Evolutionary conservation across 352 stramenopile species (phyloP).

Genomic region (Phytophthora melonis): DNA sequence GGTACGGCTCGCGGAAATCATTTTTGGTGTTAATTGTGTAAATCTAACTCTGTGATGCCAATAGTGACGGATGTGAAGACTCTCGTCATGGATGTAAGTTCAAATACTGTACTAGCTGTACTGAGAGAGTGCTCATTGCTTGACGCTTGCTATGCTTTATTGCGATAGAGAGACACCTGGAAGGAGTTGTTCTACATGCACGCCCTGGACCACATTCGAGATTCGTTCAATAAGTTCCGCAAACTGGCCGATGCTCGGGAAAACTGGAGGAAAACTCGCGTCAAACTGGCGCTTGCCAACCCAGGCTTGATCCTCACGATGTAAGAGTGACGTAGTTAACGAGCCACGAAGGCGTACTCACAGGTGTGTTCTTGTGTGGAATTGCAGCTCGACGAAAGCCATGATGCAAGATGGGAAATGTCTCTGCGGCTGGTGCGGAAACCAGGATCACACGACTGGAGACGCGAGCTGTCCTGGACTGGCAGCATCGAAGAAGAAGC

Average conservation of each 20-base stretch:
- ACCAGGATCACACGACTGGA: slow-evolving; percentile 75
- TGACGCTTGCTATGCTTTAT: background rate
- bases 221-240: slow-evolving; percentile 64
- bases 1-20: slow-evolving; percentile 19
- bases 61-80: slow-evolving; percentile 81
- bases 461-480: slow-evolving; percentile 53
- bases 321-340: slow-evolving; percentile 34
- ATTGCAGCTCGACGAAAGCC: slow-evolving; percentile 69
- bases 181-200: slow-evolving; percentile 84
- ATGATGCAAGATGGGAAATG: slow-evolving; percentile 91
- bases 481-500: slow-evolving; percentile 62
- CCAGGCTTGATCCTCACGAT: slow-evolving; percentile 75
- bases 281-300: slow-evolving; percentile 77
- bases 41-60: slow-evolving; percentile 6
- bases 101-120: background rate
- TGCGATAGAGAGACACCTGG: slow-evolving; percentile 73
- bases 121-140: background rate
- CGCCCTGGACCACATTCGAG: slow-evolving; percentile 69
- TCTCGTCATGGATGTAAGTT: slow-evolving; percentile 80
- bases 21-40: background rate
- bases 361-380: background rate
- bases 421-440: slow-evolving; percentile 84
- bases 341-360: background rate
- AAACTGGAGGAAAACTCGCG: slow-evolving; percentile 79
- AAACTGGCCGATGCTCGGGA: slow-evolving; percentile 73